phyloP scores from a whole-genome alignment of 805 yeast species.

The Cyberlindnera mycetangii region DNA sequence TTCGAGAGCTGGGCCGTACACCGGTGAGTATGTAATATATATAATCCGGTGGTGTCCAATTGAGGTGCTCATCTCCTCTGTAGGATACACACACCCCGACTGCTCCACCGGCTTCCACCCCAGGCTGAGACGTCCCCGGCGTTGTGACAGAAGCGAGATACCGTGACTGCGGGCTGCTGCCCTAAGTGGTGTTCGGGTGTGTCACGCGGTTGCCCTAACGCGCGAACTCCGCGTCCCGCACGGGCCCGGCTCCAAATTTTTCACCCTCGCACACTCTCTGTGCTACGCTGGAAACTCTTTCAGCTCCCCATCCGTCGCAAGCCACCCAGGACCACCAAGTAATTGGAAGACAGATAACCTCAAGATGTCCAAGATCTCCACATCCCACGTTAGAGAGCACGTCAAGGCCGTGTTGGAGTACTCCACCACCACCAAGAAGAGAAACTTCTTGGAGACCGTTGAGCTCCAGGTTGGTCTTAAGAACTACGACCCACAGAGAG shows the following conservation, averaged over 20 bases:
- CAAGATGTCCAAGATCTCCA: constrained; percentile 83
- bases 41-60: too few species aligned
- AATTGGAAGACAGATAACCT: constrained; percentile 71
- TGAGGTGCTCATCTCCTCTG: too few species aligned
- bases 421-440: constrained; percentile 95
- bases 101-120: too few species aligned
- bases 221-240: background rate
- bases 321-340: constrained; percentile 51
- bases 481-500: constrained; percentile 99
- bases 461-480: constrained; percentile 99
- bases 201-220: background rate
- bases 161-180: constrained; percentile 1
- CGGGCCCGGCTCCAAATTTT: constrained; percentile 8
- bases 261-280: background rate
- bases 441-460: constrained; percentile 99
- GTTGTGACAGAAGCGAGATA: too few species aligned
- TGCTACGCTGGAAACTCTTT: background rate
- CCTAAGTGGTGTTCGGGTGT: constrained; percentile 3
- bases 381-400: constrained; percentile 94
- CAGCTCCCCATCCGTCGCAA: constrained; percentile 38
- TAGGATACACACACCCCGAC: too few species aligned
- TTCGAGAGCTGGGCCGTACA: background rate
- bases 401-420: constrained; percentile 86
- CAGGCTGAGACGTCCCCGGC: too few species aligned
- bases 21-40: background rate